Evolutionary conservation across 2,329 filamentous ascomycete species (phyloP), one percentile per base, ranked within the genome.

Genomic region (Eutypa lata): DNA sequence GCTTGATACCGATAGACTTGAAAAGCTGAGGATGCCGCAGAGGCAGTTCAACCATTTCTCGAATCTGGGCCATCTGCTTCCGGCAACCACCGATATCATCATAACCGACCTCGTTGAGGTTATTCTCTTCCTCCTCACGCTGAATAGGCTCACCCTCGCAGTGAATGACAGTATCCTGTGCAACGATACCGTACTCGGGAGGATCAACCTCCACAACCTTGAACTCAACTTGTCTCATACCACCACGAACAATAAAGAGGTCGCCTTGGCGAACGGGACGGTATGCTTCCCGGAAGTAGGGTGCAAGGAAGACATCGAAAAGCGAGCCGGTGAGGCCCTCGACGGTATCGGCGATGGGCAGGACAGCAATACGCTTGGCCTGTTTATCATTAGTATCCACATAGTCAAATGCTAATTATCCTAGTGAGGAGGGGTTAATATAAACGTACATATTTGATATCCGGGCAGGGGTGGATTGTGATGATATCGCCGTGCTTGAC

Each of bases 1-100:
- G 94, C 84, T 99, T 99, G 80, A 99, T 97, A 85, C 94, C 94
- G 69, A 99, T 97, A 40, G 93, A 97, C 83, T 97, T 99, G 89
- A 99, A 99, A 48, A 99, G 88, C 75, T 97, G 94, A 56, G 94
- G 94, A 76, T 99, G 94, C 68, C 94, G 88, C 57, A 99, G 84
- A 57, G 94, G 94, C 63, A 99, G 81, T 82, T 99, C 94, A 61
- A 99, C 94, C 82, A 99, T 87, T 75, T 99, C 94, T 71, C 94
- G 90, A 66, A 99, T 96, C 81, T 99, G 94, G 59, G 94, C 94
- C 94, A 99, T 97, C 79, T 99, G 94, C 80, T 99, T 99, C 70
- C 94, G 86, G 84, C 94, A 97, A 63, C 94, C 94, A 83, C 94
- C 94, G 76, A 99, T 99, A 71, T 99, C 94, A 68, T 99, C 94